A percentile compares a stretch with the other conserved stretches of the same genome.
Conservation (phyloP, 306 rosid genomes). For the Cicer arietinum region DNA sequence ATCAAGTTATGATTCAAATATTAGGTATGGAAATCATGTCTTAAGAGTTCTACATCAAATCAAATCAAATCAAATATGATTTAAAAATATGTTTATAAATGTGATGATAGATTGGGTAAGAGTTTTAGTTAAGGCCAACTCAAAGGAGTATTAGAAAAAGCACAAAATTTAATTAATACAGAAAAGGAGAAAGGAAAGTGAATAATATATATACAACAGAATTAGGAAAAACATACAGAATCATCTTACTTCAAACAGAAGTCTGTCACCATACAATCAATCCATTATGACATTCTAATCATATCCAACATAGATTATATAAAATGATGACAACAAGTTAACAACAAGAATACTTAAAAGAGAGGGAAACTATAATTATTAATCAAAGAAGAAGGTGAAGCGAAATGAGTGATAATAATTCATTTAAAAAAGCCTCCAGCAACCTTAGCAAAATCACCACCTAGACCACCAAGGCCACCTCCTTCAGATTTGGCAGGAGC, state of each 20-base stretch:
- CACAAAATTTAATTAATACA: too few species aligned
- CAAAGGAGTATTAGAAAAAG: too few species aligned
- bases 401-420: background rate
- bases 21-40: too few species aligned
- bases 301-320: background rate
- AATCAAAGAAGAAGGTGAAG: background rate
- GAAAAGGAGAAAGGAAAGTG: background rate
- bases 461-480: slow-evolving; percentile 37
- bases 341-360: background rate
- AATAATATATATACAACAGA: background rate
- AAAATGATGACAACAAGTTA: background rate
- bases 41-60: too few species aligned
- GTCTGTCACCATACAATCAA: background rate
- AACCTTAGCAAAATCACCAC: slow-evolving; percentile 41
- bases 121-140: too few species aligned
- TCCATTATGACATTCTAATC: background rate
- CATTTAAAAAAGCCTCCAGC: slow-evolving; percentile 47
- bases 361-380: background rate
- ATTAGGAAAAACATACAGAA: background rate
- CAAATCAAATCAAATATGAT: too few species aligned
- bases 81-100: too few species aligned
- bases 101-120: too few species aligned
- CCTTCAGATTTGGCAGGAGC: background rate
- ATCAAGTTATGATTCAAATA: too few species aligned
- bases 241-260: background rate